phyloP scores from a whole-genome alignment of 1,284 basidiomycete genomes.

The Boletus mariae region DNA sequence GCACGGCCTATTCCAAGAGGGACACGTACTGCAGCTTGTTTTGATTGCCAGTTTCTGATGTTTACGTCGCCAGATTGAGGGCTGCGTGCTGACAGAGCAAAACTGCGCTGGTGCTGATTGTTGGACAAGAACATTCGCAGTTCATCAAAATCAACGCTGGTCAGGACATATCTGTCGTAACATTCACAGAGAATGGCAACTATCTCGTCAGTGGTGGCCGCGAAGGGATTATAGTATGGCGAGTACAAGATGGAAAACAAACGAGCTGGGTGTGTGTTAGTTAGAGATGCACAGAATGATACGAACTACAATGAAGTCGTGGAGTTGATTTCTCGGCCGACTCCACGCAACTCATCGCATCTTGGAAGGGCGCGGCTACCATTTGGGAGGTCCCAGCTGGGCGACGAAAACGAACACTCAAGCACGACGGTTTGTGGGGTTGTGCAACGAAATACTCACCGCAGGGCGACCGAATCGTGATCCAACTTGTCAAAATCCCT shows the following conservation, averaged over 20 bases:
- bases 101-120: background rate
- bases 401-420: background rate
- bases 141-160: background rate
- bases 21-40: background rate
- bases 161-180: background rate
- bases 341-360: slow-evolving; percentile 5
- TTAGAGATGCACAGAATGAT: background rate
- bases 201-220: background rate
- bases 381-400: slow-evolving; percentile 8
- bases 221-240: background rate
- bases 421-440: slow-evolving; percentile 4
- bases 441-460: slow-evolving; percentile 12
- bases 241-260: background rate
- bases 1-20: background rate
- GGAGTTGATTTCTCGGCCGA: slow-evolving; percentile 18
- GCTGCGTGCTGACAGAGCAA: background rate
- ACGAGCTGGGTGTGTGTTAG: too few species aligned
- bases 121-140: background rate
- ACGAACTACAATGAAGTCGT: too few species aligned
- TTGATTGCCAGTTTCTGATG: background rate
- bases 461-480: background rate
- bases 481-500: background rate
- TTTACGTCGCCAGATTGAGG: background rate
- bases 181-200: background rate
- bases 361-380: background rate